Conservation (phyloP, 2,329 filamentous ascomycete species). For the Penicillium hesseltinei region DNA sequence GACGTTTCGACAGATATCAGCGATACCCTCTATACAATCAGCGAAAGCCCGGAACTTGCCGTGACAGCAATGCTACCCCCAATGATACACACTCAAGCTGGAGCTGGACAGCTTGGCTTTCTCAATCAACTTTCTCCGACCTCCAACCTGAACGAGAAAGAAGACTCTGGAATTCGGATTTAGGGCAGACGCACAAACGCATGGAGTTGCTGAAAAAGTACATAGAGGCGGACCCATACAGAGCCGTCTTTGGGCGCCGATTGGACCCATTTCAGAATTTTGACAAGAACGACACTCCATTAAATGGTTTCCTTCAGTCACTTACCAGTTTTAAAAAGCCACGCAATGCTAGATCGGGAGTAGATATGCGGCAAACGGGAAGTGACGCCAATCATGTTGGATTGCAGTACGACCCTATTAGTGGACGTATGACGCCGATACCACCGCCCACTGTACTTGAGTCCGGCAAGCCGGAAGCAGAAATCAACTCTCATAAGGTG, state of each 20-base stretch:
- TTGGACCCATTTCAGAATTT: conserved; percentile 25
- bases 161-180: conserved; percentile 24
- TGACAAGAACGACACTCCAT: conserved; percentile 23
- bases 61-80: conserved; percentile 5
- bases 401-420: conserved; percentile 44
- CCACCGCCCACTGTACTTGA: not conserved
- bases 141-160: conserved; percentile 7
- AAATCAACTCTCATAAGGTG: not conserved
- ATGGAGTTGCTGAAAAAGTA: conserved; percentile 38
- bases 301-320: conserved; percentile 33
- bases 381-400: conserved; percentile 5
- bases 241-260: conserved; percentile 41
- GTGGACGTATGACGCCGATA: conserved; percentile 40
- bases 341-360: conserved; percentile 6
- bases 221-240: conserved; percentile 41
- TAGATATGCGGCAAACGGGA: conserved; percentile 1
- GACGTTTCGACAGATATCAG: conserved; percentile 9
- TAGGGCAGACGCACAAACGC: conserved; percentile 26
- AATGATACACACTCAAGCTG: conserved; percentile 1
- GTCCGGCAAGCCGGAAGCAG: not conserved
- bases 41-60: conserved; percentile 4
- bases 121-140: conserved; percentile 13
- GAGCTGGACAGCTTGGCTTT: conserved; percentile 3
- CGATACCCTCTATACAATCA: conserved; percentile 10
- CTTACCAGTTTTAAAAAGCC: conserved; percentile 17